Evolutionary conservation across 371 early-diverging fungal species (phyloP).

Genomic region (Haplosporangium sp.): DNA sequence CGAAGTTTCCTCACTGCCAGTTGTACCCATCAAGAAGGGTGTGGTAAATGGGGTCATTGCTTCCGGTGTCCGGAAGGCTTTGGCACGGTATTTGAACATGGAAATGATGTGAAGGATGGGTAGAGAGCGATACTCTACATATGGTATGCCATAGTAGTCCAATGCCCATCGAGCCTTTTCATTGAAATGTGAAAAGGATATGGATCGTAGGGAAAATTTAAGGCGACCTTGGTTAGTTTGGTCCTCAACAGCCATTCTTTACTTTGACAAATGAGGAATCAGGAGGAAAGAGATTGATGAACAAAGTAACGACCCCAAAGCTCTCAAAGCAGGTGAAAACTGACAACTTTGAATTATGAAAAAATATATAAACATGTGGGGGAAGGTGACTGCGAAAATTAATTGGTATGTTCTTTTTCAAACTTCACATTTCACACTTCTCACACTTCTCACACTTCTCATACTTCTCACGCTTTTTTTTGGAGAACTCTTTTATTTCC

Average conservation of each 20-base stretch:
- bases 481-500: neutral
- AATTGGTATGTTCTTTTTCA: no score
- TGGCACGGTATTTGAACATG: conserved; percentile 38
- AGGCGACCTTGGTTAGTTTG: conserved; percentile 1
- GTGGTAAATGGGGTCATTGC: conserved; percentile 21
- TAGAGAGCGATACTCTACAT: conserved; percentile 38
- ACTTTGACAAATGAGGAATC: conserved; percentile 5
- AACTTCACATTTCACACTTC: no score
- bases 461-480: neutral
- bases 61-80: neutral
- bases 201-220: conserved; percentile 19
- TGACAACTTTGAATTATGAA: no score
- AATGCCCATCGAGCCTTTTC: conserved; percentile 54
- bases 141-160: conserved; percentile 50
- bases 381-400: no score
- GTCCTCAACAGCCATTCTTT: conserved; percentile 1
- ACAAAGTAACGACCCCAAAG: neutral
- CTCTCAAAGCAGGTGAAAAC: neutral
- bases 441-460: no score
- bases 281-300: neutral
- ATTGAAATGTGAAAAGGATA: conserved; percentile 50
- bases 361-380: no score
- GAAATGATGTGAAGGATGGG: conserved; percentile 35
- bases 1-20: neutral
- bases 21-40: conserved; percentile 20